Evolutionary conservation across 768 basidiomycete genomes (phyloP), one percentile per base, ranked within the genome.

Genomic region (Podaxis pistillaris): DNA sequence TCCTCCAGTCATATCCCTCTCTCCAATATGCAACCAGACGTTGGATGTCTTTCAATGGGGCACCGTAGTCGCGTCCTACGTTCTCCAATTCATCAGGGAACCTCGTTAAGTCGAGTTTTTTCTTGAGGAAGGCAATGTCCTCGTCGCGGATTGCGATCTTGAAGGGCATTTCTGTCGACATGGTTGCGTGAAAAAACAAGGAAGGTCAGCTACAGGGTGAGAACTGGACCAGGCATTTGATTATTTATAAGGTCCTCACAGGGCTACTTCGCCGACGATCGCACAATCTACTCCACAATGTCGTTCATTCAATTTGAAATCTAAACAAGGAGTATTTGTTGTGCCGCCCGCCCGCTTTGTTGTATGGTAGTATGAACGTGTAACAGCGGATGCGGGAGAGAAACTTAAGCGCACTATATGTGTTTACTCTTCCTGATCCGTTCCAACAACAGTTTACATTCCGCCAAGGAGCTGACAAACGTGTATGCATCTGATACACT

Each of bases 1-100:
- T 77, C 57, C 77, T 74, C 85, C 86, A 87, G 70, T 86, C 77
- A 63, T 77, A 86, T 1, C 75, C 79, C 53, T 75, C 68, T 65
- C 72, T 78, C 86, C 86, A 86, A 40, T 74, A 73, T 3, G 66
- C 65, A 0, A 76, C 74, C 1, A 86, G 73, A 8, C 83, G 76
- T 56, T 78, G 71, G 9, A 86, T 64, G 60, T 84, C 80, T 0
- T 72, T 70, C 3, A 84, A 74, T 2, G 85, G 84, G 0, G 66
- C 74, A 9, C 86, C 86, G 54, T 86, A 87, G 7, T 67, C 67
- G 8, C 66, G 63, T 9, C 66, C 67, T 3, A 58, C 68, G 24
- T 68, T 54, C 46, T 78, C 71, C 11, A 83, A 66, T 63, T 83
- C 82, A 68, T 83, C 78, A 0, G 83, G 80, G 13, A 83, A 73